Conservation (phyloP, 805 yeast species). For the Starmerella khaoyaiensis region DNA sequence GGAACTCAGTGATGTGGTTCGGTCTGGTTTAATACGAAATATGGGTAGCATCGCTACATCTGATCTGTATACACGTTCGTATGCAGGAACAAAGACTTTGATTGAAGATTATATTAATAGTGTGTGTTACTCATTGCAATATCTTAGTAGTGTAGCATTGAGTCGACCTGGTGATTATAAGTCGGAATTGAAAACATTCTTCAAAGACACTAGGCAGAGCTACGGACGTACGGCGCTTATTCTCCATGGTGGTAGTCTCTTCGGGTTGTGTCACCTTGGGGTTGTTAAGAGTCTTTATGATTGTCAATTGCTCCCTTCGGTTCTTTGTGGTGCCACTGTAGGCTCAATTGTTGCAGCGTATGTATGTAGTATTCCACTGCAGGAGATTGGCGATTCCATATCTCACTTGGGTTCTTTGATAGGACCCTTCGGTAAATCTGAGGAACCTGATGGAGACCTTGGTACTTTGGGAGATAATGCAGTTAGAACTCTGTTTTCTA, state of each 20-base stretch:
- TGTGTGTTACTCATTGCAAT: constrained; percentile 54
- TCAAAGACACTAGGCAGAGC: constrained; percentile 74
- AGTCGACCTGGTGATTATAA: constrained; percentile 12
- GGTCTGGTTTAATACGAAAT: constrained; percentile 77
- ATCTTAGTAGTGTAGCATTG: constrained; percentile 34
- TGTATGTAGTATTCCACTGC: constrained; percentile 59
- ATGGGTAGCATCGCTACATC: constrained; percentile 83
- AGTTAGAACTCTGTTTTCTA: constrained; percentile 49
- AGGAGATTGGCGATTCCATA: constrained; percentile 42
- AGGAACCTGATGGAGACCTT: background rate
- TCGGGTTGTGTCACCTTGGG: constrained; percentile 89
- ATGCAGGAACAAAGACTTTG: constrained; percentile 75
- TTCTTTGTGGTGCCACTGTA: constrained; percentile 82
- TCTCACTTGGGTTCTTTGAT: constrained; percentile 20
- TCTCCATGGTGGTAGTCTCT: constrained; percentile 87
- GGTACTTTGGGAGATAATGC: background rate
- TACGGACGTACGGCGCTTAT: constrained; percentile 84
- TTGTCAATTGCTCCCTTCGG: constrained; percentile 65
- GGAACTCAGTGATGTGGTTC: constrained; percentile 44
- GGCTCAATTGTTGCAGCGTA: constrained; percentile 89
- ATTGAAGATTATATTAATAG: constrained; percentile 79
- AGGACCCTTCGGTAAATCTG: background rate
- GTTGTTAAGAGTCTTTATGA: constrained; percentile 73
- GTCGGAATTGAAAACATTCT: constrained; percentile 33
- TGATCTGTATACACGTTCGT: constrained; percentile 64